Conservation (phyloP, 2,329 filamentous ascomycete genomes). For the Bipolaris cookei region DNA sequence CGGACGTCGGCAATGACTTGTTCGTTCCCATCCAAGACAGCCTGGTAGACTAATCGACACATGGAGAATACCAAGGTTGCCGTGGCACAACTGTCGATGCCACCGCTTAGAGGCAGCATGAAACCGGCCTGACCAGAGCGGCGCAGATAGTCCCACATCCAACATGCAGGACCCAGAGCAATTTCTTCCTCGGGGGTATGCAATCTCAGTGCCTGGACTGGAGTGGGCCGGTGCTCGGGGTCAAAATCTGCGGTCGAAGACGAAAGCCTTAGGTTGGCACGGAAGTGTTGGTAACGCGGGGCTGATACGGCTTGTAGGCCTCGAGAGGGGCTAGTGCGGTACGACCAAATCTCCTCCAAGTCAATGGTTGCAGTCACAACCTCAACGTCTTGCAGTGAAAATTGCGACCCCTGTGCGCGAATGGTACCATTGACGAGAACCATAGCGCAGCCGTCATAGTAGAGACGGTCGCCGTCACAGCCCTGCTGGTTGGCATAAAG, state of each 20-base stretch:
- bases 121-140: conserved; percentile 61
- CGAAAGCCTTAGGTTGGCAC: conserved; percentile 55
- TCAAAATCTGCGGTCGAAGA: conserved; percentile 53
- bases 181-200: conserved; percentile 67
- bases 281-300: conserved; percentile 55
- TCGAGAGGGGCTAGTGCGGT: conserved; percentile 62
- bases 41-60: conserved; percentile 63
- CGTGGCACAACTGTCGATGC: conserved; percentile 62
- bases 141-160: conserved; percentile 69
- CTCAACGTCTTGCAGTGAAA: conserved; percentile 62
- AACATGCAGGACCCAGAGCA: conserved; percentile 67
- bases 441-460: conserved; percentile 62
- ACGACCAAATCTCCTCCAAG: conserved; percentile 71
- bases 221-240: conserved; percentile 54
- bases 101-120: conserved; percentile 64
- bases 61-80: conserved; percentile 48
- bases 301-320: conserved; percentile 63
- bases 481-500: conserved; percentile 66
- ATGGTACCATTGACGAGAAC: conserved; percentile 68
- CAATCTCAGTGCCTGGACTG: conserved; percentile 38
- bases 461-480: conserved; percentile 49
- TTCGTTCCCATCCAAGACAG: conserved; percentile 57
- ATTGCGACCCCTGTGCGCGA: conserved; percentile 70
- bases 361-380: conserved; percentile 64
- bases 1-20: conserved; percentile 63